These are phyloP conservation scores for Hyphopichia pseudoburtonii DNA, from an alignment of 1,139 yeast species.

Conservation along the genomic window DNA sequence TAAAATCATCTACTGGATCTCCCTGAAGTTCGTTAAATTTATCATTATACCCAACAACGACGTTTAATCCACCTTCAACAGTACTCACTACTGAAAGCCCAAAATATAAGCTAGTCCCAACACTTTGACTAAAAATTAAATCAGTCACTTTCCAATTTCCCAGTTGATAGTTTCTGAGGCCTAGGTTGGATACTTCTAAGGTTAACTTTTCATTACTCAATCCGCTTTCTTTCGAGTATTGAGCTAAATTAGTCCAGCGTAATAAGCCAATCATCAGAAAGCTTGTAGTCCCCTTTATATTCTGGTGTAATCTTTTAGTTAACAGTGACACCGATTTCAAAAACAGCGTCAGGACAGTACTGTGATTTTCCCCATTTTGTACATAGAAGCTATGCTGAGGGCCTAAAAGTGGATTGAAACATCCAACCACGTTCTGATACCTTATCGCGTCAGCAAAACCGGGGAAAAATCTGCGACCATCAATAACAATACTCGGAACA, in stretches of 20 bases:
- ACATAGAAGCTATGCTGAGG: too few species aligned
- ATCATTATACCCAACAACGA: slow-evolving; percentile 18
- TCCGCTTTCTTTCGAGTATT: too few species aligned
- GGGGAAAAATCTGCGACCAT: slow-evolving; percentile 28
- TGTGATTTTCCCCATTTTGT: too few species aligned
- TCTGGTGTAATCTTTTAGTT: too few species aligned
- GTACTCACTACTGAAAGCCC: slow-evolving; percentile 21
- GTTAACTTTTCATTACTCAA: slow-evolving; percentile 14
- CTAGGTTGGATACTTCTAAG: slow-evolving; percentile 30
- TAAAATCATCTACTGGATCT: not conserved
- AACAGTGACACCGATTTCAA: too few species aligned
- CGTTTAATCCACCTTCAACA: slow-evolving; percentile 20
- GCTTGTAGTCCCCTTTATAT: too few species aligned
- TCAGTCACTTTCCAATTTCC: slow-evolving; percentile 19
- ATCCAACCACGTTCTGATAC: slow-evolving; percentile 20
- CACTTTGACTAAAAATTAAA: slow-evolving; percentile 26
- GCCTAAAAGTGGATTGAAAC: slow-evolving; percentile 8
- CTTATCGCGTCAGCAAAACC: slow-evolving; percentile 11
- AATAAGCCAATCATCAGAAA: too few species aligned
- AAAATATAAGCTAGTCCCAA: slow-evolving; percentile 20
- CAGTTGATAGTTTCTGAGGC: slow-evolving; percentile 11
- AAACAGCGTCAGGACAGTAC: too few species aligned
- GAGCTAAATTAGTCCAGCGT: too few species aligned
- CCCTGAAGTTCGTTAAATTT: slow-evolving; percentile 9
- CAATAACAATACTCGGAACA: slow-evolving; percentile 15